Evolutionary conservation across 108 stramenopile species (phyloP), one percentile per base, ranked within the genome.

Genomic region (Cyclostephanos invisitatus): DNA sequence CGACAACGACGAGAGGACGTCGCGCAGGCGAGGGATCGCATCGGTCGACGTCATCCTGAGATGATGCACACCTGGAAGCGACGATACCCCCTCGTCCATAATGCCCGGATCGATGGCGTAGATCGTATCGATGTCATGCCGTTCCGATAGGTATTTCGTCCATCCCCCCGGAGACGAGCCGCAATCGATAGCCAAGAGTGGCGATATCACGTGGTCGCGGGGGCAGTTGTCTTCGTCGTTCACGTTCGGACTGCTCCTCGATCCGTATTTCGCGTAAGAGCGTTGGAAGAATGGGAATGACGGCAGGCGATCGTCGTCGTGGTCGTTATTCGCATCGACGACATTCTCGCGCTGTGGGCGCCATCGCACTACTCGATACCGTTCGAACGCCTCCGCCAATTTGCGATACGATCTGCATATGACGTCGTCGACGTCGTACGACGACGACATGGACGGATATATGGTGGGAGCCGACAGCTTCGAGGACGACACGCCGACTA

Each of bases 131-230:
- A 83, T 80, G 21, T 64, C 28, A 2, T 72, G 73, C 24, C 76
- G 50, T 49, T 83, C 79, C 1, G 84, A 49, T 22, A 90, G 53
- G 49, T 80, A 87, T 56, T 90, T 86, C 1, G 86, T 86, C 89
- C 89, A 90, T 2, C 89, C 89, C 28, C 86, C 89, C 3, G 86
- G 89, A n/a, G 89, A 75, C 6, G 85, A 73, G 27, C 89, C 89
- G 60, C 86, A 87, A 68, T 90, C 89, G 28, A 90, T 57, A 11
- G 77, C 86, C 38, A 79, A 40, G 5, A 32, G 44, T 0, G 66
- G 62, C 4, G 40, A 44, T 22, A 35, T 8, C n/a, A n/a, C n/a
- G n/a, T n/a, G n/a, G 8, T 7, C 29, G 25, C 17, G 11, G 10
- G 0, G 7, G 40, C 3, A 6, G 25, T 48, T 22, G 32, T 32